These are phyloP conservation scores for Colletotrichum orchidophilum DNA, from an alignment of 2,329 filamentous ascomycete genomes.

Conservation along the genomic window DNA sequence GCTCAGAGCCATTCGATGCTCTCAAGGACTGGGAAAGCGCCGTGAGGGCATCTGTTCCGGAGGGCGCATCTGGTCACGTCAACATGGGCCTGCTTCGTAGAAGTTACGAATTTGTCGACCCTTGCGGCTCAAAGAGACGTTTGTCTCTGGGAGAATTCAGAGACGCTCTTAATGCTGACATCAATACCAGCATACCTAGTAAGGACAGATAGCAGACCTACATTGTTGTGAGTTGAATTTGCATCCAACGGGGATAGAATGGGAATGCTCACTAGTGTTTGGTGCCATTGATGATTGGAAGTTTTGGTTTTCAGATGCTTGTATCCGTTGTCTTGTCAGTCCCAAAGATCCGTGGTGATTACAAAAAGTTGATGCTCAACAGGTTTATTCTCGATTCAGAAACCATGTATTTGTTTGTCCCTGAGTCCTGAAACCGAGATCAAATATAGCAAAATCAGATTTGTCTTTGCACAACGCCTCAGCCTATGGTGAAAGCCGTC, in stretches of 20 bases:
- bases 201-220: not conserved
- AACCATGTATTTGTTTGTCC: too few species aligned
- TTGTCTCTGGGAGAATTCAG: not conserved
- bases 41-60: not conserved
- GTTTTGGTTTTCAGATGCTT: too few species aligned
- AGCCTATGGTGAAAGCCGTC: slow-evolving; percentile 12
- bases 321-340: too few species aligned
- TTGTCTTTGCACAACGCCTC: not conserved
- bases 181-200: not conserved
- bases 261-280: too few species aligned
- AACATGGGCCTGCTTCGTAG: not conserved
- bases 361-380: too few species aligned
- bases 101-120: not conserved
- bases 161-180: not conserved
- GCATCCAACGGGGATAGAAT: not conserved
- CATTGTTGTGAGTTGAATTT: not conserved
- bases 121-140: not conserved
- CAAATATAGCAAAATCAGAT: too few species aligned
- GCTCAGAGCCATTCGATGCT: not conserved
- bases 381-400: too few species aligned
- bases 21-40: not conserved
- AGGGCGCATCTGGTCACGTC: not conserved
- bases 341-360: too few species aligned
- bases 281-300: too few species aligned
- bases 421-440: too few species aligned